Percentiles rank a stretch among this genome's conserved stretches.
phyloP scores from a whole-genome alignment of 2,329 filamentous ascomycete species.

The Neonectria sp. region DNA sequence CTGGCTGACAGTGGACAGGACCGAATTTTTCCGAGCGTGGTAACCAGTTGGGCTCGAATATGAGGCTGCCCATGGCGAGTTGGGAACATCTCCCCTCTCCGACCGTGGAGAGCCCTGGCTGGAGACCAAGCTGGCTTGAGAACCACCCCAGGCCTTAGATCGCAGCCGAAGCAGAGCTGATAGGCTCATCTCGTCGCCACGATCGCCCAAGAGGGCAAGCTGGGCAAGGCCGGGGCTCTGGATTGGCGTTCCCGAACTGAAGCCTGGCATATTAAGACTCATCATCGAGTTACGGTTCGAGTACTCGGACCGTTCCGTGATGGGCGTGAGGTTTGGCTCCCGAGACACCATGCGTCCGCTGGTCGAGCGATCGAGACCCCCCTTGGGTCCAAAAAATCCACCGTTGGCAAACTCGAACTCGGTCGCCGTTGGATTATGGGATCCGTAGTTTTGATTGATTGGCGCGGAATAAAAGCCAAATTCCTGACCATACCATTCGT shows the following conservation, averaged over 20 bases:
- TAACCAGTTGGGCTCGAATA: slow-evolving; percentile 42
- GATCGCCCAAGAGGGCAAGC: slow-evolving; percentile 75
- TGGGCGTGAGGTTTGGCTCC: slow-evolving; percentile 94
- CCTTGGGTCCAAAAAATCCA: slow-evolving; percentile 88
- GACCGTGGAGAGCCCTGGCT: slow-evolving; percentile 66
- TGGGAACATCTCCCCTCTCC: slow-evolving; percentile 64
- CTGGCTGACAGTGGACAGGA: slow-evolving; percentile 64
- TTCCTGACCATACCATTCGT: slow-evolving; percentile 95
- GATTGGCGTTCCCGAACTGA: slow-evolving; percentile 63
- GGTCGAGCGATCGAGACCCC: slow-evolving; percentile 75
- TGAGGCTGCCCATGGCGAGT: slow-evolving; percentile 57
- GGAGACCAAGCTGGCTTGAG: slow-evolving; percentile 78
- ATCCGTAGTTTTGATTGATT: slow-evolving; percentile 58
- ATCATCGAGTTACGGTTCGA: slow-evolving; percentile 94
- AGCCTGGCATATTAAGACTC: slow-evolving; percentile 68
- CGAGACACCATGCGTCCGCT: slow-evolving; percentile 83
- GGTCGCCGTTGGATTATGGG: slow-evolving; percentile 56
- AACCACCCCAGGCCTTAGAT: slow-evolving; percentile 85
- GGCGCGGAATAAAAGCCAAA: slow-evolving; percentile 93
- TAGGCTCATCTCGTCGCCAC: slow-evolving; percentile 77
- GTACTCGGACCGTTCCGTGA: slow-evolving; percentile 96
- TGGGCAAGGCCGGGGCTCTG: slow-evolving; percentile 84
- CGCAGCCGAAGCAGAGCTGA: slow-evolving; percentile 81
- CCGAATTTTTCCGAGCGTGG: slow-evolving; percentile 65
- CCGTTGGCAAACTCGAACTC: slow-evolving; percentile 79